Percentiles rank a stretch among this genome's conserved stretches.
Conservation (phyloP, 371 early-diverging fungal species). For the Syncephalis plumigaleata region DNA sequence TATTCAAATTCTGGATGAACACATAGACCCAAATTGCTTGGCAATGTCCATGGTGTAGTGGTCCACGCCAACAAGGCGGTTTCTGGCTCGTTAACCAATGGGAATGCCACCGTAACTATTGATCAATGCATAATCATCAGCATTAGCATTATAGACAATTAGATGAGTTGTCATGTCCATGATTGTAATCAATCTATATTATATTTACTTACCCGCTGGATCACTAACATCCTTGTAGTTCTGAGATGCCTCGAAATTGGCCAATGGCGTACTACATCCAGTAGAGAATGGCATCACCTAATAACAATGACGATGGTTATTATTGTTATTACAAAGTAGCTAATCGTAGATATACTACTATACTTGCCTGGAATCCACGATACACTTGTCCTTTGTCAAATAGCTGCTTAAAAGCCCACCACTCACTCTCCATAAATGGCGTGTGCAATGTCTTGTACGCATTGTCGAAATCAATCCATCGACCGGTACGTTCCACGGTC, state of each 20-base stretch:
- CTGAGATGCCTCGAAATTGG: conserved; percentile 98
- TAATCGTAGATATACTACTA: too few species aligned
- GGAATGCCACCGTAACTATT: conserved; percentile 86
- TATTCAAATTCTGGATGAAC: conserved; percentile 93
- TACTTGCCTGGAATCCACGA: conserved; percentile 56
- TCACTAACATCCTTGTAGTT: conserved; percentile 99
- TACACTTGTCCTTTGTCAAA: conserved; percentile 95
- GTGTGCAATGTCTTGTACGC: conserved; percentile 98
- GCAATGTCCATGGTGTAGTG: conserved; percentile 99
- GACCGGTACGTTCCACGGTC: conserved; percentile 95
- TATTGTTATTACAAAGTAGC: too few species aligned
- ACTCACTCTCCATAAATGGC: conserved; percentile 96
- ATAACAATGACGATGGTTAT: too few species aligned
- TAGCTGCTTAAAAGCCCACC: conserved; percentile 99
- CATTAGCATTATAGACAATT: background rate
- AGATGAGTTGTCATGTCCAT: background rate
- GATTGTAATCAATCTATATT: background rate
- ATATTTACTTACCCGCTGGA: conserved; percentile 39
- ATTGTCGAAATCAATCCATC: conserved; percentile 99
- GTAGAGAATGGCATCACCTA: conserved; percentile 99
- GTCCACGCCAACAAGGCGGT: conserved; percentile 96
- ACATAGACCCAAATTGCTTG: conserved; percentile 90
- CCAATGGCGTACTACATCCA: conserved; percentile 91
- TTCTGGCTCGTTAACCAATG: conserved; percentile 61
- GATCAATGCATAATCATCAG: conserved; percentile 1